Evolutionary conservation across 2,329 filamentous ascomycete genomes (phyloP).

Genomic region (Lasiodiplodia sp.): DNA sequence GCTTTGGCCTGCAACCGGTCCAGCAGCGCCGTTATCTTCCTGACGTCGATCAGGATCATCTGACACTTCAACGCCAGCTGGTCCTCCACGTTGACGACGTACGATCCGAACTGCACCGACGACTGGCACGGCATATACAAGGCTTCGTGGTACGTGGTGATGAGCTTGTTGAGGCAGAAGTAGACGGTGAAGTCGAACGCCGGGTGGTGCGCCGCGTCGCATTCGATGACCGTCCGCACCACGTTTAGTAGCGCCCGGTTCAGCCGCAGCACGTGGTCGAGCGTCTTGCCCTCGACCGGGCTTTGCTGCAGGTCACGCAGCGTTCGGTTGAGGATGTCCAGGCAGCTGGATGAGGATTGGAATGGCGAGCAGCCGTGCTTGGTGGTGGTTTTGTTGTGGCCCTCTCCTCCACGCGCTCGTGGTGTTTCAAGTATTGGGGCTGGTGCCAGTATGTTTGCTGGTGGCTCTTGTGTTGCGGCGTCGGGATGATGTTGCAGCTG

Average conservation of each 20-base stretch:
- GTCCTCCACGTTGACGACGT: background rate
- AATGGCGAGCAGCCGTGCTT: background rate
- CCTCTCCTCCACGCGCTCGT: background rate
- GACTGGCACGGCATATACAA: background rate
- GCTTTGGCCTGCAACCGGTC: background rate
- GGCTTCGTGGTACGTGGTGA: conserved; percentile 1
- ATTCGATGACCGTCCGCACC: background rate
- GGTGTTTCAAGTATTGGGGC: no score
- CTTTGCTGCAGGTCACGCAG: background rate
- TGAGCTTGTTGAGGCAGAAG: conserved; percentile 4
- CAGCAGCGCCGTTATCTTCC: background rate
- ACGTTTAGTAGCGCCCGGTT: background rate
- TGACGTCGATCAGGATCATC: background rate
- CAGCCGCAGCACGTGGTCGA: background rate
- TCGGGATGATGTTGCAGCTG: background rate
- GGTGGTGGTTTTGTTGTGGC: no score
- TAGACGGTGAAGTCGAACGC: background rate
- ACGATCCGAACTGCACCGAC: background rate
- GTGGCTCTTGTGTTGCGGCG: background rate
- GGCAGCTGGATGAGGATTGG: background rate
- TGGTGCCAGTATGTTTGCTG: background rate
- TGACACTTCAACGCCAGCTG: background rate
- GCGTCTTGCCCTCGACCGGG: background rate
- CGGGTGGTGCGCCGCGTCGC: background rate
- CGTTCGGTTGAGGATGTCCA: background rate